These are phyloP conservation scores for Mortierella alpina DNA, from an alignment of 192 early-diverging fungal genomes.

Conservation along the genomic window DNA sequence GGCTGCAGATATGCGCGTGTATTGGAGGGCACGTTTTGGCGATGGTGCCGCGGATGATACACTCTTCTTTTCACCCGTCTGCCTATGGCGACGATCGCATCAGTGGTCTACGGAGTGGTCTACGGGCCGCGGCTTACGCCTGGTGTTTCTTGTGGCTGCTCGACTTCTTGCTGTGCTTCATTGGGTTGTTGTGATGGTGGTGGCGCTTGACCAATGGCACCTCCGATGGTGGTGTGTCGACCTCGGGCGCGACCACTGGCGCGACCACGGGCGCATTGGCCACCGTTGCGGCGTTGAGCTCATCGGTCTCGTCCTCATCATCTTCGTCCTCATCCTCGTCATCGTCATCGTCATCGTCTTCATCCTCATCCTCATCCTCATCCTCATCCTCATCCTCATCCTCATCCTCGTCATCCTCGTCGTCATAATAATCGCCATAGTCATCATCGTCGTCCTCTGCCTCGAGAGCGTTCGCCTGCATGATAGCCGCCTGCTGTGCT, in stretches of 20 bases:
- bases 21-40: too few relatives aligned
- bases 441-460: background rate
- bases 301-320: constrained; percentile 7
- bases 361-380: background rate
- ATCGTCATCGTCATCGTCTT: background rate
- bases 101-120: too few relatives aligned
- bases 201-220: constrained; percentile 7
- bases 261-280: background rate
- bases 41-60: too few relatives aligned
- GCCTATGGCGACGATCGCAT: too few relatives aligned
- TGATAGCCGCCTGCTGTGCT: background rate
- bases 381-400: background rate
- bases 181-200: constrained; percentile 10
- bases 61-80: too few relatives aligned
- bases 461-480: background rate
- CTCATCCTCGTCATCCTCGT: background rate
- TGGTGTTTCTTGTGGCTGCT: too few relatives aligned
- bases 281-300: background rate
- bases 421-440: background rate
- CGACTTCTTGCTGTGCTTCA: constrained; percentile 10
- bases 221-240: background rate
- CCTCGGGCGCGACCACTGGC: background rate
- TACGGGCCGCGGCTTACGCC: too few relatives aligned
- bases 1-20: too few relatives aligned
- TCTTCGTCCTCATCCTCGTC: constrained; percentile 7